Base-by-base conservation (phyloP, 345 rosid genomes). In the Dovyalis caffra region DNA sequence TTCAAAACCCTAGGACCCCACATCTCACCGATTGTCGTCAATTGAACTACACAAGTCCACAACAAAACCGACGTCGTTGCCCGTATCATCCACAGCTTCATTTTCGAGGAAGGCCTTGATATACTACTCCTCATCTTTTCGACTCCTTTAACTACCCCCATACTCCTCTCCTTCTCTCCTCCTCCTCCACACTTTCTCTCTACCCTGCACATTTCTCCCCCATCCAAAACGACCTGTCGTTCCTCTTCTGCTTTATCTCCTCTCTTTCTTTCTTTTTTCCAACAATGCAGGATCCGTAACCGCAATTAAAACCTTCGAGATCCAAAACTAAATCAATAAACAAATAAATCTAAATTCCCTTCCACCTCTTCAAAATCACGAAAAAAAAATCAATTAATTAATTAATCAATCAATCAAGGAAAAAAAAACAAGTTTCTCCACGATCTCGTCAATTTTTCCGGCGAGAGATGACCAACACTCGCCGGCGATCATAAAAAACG, bases 11-110 rank as follows among this genome's bases (percentile, higher is more conserved):
- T 77, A 3, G 98, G 97, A 5, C 97, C 95, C 99, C 98, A 90
- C 65, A 86, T 86, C 79, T 92, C 97, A 9, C 98, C 97, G 78
- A 96, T 45, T 40, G 98, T 88, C 73, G 95, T 90, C 82, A 93
- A 80, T 74, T 96, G 99, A 65, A 96, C 97, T 60, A 90, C 72
- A 74, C 99, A 96, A 32, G 98, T 96, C 99, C 99, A 96, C 3
- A 96, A 83, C 84, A 96, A 81, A 78, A 96, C 86, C 64, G 97
- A 85, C 0, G 97, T 88, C 69, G 97, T 84, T 68, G 98, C 99
- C 3, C 99, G 87, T 71, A 93, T 86, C 87, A 92, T 81, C 99
- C 99, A 93, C 76, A 92, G 76, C 83, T 93, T 90, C 90, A 84
- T 88, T 73, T 85, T 86, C 64, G 97, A 86, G 26, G 45, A 20